Evolutionary conservation across 2,329 filamentous ascomycete genomes (phyloP).

Genomic region (Aspergillus alliaceus): DNA sequence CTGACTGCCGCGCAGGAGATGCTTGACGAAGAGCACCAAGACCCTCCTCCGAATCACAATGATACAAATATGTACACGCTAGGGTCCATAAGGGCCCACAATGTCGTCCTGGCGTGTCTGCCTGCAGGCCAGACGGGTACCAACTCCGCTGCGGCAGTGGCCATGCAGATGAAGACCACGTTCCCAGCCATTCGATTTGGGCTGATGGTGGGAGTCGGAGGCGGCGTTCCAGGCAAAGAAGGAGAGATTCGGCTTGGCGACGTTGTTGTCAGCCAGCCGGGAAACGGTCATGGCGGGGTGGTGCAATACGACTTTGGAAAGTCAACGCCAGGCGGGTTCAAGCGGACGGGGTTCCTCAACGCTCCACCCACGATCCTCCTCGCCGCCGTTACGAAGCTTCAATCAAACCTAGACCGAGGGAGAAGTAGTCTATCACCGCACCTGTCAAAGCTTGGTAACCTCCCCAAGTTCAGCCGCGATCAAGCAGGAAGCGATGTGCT

Average conservation of each 20-base stretch:
- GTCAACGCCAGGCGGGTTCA: constrained; percentile 9
- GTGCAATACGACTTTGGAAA: constrained; percentile 29
- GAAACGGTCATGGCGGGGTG: constrained; percentile 20
- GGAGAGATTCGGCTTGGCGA: constrained; percentile 26
- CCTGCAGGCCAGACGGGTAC: constrained; percentile 16
- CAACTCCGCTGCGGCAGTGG: constrained; percentile 13
- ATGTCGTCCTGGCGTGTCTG: constrained; percentile 21
- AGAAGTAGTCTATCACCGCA: background rate
- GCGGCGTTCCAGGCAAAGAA: constrained; percentile 16
- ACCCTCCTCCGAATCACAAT: background rate
- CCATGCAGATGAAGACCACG: constrained; percentile 14
- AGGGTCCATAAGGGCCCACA: constrained; percentile 18
- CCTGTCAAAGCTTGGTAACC: background rate
- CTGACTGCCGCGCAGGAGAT: constrained; percentile 36
- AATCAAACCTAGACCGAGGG: background rate
- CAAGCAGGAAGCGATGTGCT: constrained; percentile 1
- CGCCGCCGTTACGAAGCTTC: constrained; percentile 7
- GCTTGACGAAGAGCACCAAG: constrained; percentile 38
- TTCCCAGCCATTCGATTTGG: constrained; percentile 20
- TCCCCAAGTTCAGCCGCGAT: background rate
- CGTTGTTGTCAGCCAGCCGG: constrained; percentile 21
- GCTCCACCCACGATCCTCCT: constrained; percentile 15
- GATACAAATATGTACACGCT: constrained; percentile 22
- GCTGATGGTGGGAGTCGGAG: constrained; percentile 25
- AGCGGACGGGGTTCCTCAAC: constrained; percentile 15